Evolutionary conservation across 2,329 filamentous ascomycete genomes (phyloP).

Genomic region (Diaporthe vaccinii): DNA sequence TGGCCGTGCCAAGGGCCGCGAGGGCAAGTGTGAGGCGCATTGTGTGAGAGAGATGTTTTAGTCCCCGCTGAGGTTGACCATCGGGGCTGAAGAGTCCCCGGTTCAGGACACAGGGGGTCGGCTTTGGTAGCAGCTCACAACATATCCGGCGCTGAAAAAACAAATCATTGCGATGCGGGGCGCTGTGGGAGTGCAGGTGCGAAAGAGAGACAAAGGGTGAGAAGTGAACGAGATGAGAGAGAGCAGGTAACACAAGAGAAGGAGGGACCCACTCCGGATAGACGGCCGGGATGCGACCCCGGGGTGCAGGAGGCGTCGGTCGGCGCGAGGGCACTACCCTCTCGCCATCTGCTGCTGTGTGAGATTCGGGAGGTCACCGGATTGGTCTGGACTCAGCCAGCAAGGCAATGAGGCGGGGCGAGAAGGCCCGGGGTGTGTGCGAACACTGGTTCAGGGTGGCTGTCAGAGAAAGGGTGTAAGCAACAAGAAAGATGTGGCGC

Average conservation of each 20-base stretch:
- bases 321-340: slow-evolving; percentile 5
- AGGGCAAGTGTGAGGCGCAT: slow-evolving; percentile 34
- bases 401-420: neutral
- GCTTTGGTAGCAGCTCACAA: neutral
- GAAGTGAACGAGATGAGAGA: neutral
- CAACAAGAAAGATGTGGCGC: slow-evolving; percentile 20
- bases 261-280: slow-evolving; percentile 21
- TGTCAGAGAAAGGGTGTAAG: neutral
- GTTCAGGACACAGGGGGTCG: neutral
- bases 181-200: neutral
- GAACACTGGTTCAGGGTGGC: slow-evolving; percentile 24
- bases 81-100: slow-evolving; percentile 4
- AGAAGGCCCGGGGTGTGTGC: neutral
- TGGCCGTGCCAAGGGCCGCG: slow-evolving; percentile 8
- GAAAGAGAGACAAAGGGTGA: neutral
- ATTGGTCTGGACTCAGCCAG: slow-evolving; percentile 30
- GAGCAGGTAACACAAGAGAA: neutral
- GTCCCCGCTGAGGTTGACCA: slow-evolving; percentile 12
- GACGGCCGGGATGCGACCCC: slow-evolving; percentile 17
- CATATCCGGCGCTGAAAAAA: slow-evolving; percentile 2
- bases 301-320: slow-evolving; percentile 1
- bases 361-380: slow-evolving; percentile 20
- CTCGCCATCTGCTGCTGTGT: slow-evolving; percentile 20
- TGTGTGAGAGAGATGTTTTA: neutral
- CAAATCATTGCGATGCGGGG: neutral